Evolutionary conservation across 2,329 filamentous ascomycete genomes (phyloP), one percentile per base, ranked within the genome.

Genomic region (Cladobotryum mycophilum): DNA sequence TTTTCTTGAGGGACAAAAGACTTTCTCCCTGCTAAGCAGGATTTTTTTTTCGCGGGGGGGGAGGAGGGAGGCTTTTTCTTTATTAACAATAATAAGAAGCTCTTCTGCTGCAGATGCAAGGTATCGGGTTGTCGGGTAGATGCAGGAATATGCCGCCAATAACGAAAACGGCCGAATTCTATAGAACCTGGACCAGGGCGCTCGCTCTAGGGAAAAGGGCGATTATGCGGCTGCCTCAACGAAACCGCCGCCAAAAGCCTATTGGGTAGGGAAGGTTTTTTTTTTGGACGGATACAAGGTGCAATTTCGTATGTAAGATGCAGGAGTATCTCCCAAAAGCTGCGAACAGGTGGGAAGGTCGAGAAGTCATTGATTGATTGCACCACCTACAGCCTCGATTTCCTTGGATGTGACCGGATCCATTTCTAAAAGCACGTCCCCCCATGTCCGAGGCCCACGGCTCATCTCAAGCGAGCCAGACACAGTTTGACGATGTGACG

Each of bases 61-160:
- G 52, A 57, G 65, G 59, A 59, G 58, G 57, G 55, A 55, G 58
- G 58, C 55, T 65, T 58, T 66, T 66, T 3, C 4, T 30, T 30
- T 30, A 30, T 30, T 30, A 30, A 30, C 25, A 20, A 41, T 13
- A 20, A 17, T 41, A 17, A 41, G 8, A 41, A 30, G 25, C 25
- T 30, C 38, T 41, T 20, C 15, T 41, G 13, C 38, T 41, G 38
- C 38, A 61, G 53, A 49, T 54, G 49, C 52, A 54, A 37, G 60
- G 56, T 55, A 18, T 68, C 64, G 64, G 64, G 58, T 59, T 58
- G 58, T 64, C 58, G 62, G 61, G 60, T 61, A 63, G 61, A 60
- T 61, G 63, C 65, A 66, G 61, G 55, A 60, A 57, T 33, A 48
- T 34, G 30, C 33, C 48, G 52, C 52, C 52, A 51, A 53, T 47